Evolutionary conservation across 2,329 filamentous ascomycete species (phyloP), one percentile per base, ranked within the genome.

Genomic region (Penicillium aurantiogriseum): DNA sequence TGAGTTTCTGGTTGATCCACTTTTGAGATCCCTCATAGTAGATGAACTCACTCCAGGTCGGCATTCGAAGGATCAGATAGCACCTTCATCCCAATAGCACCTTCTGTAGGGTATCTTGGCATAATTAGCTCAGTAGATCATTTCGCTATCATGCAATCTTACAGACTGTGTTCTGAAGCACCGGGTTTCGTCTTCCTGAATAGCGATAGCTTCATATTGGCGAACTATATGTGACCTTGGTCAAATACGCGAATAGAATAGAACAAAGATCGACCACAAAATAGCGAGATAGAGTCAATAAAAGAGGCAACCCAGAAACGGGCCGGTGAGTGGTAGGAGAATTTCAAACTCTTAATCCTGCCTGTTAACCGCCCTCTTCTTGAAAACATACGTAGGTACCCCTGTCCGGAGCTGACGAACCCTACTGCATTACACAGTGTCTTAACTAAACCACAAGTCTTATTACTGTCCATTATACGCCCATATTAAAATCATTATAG

Each of bases 151-250:
- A 2, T 1, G 3, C 25, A 31, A 15, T 23, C 53, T 56, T 43
- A 56, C 53, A 51, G 38, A 51, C 11, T n/a, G 9, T 36, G 17
- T 19, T 51, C 15, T 44, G 8, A 15, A 11, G n/a, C 38, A 17
- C 5, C 5, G 9, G 46, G 21, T 51, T 51, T 56, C n/a, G n/a
- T 44, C 46, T 56, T 51, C 25, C 23, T 44, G 47, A 56, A 56
- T 44, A 56, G 31, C 10, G 43, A 56, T 31, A 56, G n/a, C 11
- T 39, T 31, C 53, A 44, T 55, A 15, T 11, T 35, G 15, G 13
- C 39, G 25, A 21, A 21, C 2, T 25, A 42, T 19, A n/a, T 45
- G 4, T 23, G 19, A 33, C 13, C 13, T 23, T 38, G 33, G 17
- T 10, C 11, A 15, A 27, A 49, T 19, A 17, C n/a, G 6, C 15